Conservation (phyloP, 2,329 filamentous ascomycete species). For the Ampelomyces quisqualis region DNA sequence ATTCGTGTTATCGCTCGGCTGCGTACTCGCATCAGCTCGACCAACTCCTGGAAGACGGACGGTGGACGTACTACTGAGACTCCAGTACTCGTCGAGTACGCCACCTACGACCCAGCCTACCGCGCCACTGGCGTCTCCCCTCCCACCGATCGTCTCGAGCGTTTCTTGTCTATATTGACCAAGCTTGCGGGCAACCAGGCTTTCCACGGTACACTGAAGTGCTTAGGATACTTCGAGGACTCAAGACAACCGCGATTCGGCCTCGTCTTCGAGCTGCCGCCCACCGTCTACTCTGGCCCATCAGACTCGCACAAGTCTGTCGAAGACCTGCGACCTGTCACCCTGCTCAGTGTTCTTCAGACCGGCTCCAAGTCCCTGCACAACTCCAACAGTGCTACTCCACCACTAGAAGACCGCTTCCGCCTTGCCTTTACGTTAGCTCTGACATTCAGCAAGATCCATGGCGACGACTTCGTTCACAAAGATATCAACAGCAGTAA, state of each 20-base stretch:
- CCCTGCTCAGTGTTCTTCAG: slow-evolving; percentile 51
- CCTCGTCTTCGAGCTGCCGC: slow-evolving; percentile 72
- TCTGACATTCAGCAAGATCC: slow-evolving; percentile 72
- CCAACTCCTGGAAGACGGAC: slow-evolving; percentile 44
- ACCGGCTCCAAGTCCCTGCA: slow-evolving; percentile 48
- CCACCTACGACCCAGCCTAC: slow-evolving; percentile 52
- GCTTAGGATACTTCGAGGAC: slow-evolving; percentile 72
- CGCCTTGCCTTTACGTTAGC: slow-evolving; percentile 71
- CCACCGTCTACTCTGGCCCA: slow-evolving; percentile 46
- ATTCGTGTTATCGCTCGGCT: slow-evolving; percentile 51
- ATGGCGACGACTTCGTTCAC: slow-evolving; percentile 67
- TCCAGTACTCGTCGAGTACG: slow-evolving; percentile 71
- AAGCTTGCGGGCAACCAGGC: slow-evolving; percentile 36
- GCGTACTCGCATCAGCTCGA: slow-evolving; percentile 37
- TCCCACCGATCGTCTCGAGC: slow-evolving; percentile 49
- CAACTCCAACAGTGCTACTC: slow-evolving; percentile 45
- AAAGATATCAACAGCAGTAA: slow-evolving; percentile 68
- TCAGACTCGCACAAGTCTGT: slow-evolving; percentile 56
- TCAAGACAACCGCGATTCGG: slow-evolving; percentile 67
- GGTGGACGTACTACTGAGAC: slow-evolving; percentile 43
- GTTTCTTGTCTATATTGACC: slow-evolving; percentile 38
- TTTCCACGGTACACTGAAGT: slow-evolving; percentile 55
- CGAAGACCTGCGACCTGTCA: slow-evolving; percentile 46
- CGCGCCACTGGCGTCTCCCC: slow-evolving; percentile 50
- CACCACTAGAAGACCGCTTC: slow-evolving; percentile 72